phyloP scores from a whole-genome alignment of 2,329 filamentous ascomycete genomes.

The Fusarium agapanthi region DNA sequence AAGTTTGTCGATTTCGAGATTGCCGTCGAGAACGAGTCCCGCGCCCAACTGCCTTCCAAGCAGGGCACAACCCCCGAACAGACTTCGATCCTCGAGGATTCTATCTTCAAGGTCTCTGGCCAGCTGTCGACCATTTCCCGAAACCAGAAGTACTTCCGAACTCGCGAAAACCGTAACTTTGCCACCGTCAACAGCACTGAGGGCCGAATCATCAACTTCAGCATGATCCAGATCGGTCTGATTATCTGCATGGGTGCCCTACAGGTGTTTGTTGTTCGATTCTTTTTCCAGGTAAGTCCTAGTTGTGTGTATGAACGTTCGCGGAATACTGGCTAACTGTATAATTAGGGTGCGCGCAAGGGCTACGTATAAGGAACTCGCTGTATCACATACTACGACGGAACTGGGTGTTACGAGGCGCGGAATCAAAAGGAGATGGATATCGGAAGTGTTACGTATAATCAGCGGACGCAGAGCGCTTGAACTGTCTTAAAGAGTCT shows the following conservation, averaged over 20 bases:
- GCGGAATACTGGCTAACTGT: constrained; percentile 9
- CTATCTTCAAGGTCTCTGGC: constrained; percentile 91
- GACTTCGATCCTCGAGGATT: constrained; percentile 88
- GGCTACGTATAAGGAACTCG: constrained; percentile 67
- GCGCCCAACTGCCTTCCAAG: constrained; percentile 84
- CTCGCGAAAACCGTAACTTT: constrained; percentile 98
- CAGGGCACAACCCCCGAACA: constrained; percentile 90
- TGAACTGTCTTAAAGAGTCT: constrained; percentile 19
- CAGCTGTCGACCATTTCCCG: constrained; percentile 93
- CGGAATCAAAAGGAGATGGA: constrained; percentile 44
- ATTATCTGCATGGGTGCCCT: constrained; percentile 95
- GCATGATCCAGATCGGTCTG: constrained; percentile 88
- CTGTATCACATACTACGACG: constrained; percentile 30
- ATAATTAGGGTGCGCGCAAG: constrained; percentile 69
- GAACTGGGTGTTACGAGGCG: constrained; percentile 45
- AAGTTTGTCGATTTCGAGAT: constrained; percentile 99
- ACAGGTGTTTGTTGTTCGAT: constrained; percentile 96
- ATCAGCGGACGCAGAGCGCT: constrained; percentile 40
- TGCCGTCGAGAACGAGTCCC: constrained; percentile 89
- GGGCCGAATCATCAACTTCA: constrained; percentile 96
- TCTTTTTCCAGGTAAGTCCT: constrained; percentile 88
- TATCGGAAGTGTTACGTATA: constrained; percentile 43
- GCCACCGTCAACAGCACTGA: constrained; percentile 97
- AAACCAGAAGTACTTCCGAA: constrained; percentile 99
- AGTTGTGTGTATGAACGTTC: too few species aligned